phyloP scores from a whole-genome alignment of 495 filamentous ascomycete genomes.

The Poronia punctata region DNA sequence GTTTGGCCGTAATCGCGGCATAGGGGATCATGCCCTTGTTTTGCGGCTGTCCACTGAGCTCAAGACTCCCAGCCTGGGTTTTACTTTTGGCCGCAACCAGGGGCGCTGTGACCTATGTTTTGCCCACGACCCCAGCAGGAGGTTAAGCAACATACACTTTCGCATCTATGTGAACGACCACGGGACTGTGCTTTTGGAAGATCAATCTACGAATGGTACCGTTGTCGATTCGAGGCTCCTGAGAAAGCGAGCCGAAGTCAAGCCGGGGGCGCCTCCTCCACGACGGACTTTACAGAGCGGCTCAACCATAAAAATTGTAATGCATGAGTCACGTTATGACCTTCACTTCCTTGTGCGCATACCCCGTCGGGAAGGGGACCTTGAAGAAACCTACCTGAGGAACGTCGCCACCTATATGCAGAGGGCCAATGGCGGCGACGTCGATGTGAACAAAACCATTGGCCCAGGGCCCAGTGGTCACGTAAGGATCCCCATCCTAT shows the following conservation, averaged over 20 bases:
- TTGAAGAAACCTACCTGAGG: conserved; percentile 48
- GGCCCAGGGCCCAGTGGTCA: conserved; percentile 40
- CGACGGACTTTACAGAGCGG: conserved; percentile 63
- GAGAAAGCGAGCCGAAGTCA: conserved; percentile 27
- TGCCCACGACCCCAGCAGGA: conserved; percentile 46
- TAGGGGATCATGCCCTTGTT: conserved; percentile 63
- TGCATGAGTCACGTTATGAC: conserved; percentile 37
- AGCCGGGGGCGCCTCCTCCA: conserved; percentile 20
- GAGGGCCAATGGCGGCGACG: conserved; percentile 8
- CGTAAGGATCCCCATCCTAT: conserved; percentile 20
- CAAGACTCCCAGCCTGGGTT: conserved; percentile 59
- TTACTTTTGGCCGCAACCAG: conserved; percentile 74
- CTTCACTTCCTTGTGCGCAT: conserved; percentile 82
- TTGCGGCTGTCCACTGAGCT: conserved; percentile 68
- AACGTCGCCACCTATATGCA: conserved; percentile 53
- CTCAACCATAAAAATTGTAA: conserved; percentile 64
- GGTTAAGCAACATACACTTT: conserved; percentile 86
- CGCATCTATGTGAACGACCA: conserved; percentile 77
- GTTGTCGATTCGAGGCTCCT: conserved; percentile 66
- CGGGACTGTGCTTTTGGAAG: conserved; percentile 81
- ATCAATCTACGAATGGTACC: conserved; percentile 89
- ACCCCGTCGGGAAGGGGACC: conserved; percentile 56
- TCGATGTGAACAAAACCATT: conserved; percentile 33
- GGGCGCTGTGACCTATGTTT: conserved; percentile 69
- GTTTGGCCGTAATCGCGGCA: conserved; percentile 40